Evolutionary conservation across 2,329 filamentous ascomycete species (phyloP), one percentile per base, ranked within the genome.

Genomic region (Elsinoe ampelina): DNA sequence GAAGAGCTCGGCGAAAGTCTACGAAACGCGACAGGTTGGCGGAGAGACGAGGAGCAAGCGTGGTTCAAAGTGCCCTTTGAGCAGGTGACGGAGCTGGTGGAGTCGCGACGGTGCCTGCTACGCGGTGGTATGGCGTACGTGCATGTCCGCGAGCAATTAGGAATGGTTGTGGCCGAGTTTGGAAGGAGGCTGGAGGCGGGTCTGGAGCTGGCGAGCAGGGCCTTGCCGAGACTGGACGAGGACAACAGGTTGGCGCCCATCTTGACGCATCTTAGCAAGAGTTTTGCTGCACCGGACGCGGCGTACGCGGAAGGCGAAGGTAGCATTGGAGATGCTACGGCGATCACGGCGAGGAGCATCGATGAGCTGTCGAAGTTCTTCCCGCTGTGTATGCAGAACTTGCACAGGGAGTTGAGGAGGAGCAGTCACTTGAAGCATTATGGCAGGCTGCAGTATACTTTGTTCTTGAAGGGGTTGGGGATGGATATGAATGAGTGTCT

Each of bases 41-140:
- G 70, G 58, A 61, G 66, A 20, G 71, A 77, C 5, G 89, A 95
- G 13, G 89, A 95, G 41, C 89, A 93, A 65, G 83, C 77, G 22
- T 98, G 89, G 86, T 95, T 95, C 77, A 97, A 96, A 73, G 89
- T 97, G 1, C 89, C 96, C 66, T 98, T 92, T 90, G 87, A 90
- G 68, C 82, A 84, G 34, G 93, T 98, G 1, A 89, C 92, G 0
- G 92, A 97, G 60, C 74, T 98, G 36, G 84, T 98, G 0, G 91
- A 96, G 71, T 74, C 80, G 50, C 79, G 92, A 52, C 80, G 81
- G 54, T 88, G 95, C 1, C 84, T 93, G 57, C 62, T 97, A 62
- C 85, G 80, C 63, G 83, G 74, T 26, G 93, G 93, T 2, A 93
- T 89, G 70, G 93, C 93, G 1, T 98, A 90, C 67, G 92, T 98